Percentiles rank a stretch among this genome's conserved stretches.
phyloP scores from a whole-genome alignment of 2,329 filamentous ascomycete genomes.

The Cryphonectria radicalis region DNA sequence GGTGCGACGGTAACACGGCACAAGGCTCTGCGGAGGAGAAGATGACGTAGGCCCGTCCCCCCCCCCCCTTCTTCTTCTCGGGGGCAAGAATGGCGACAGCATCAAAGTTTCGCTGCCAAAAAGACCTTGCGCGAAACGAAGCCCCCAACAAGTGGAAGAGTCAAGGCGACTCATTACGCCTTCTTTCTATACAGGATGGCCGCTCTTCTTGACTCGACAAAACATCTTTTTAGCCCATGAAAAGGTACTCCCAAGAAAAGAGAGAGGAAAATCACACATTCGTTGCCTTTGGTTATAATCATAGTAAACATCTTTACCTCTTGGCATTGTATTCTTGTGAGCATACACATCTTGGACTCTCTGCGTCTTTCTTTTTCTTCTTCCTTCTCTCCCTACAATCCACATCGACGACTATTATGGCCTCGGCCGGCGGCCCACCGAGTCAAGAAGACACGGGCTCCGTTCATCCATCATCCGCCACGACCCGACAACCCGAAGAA shows the following conservation, averaged over 20 bases:
- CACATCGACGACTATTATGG: constrained; percentile 12
- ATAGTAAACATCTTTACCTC: neutral
- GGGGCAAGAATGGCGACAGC: constrained; percentile 2
- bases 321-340: neutral
- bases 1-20: constrained; percentile 7
- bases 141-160: neutral
- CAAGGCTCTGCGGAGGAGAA: constrained; percentile 10
- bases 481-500: neutral
- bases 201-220: neutral
- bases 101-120: constrained; percentile 2
- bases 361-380: neutral
- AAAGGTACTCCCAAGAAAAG: neutral
- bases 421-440: constrained; percentile 15
- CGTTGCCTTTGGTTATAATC: neutral
- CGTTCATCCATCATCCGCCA: constrained; percentile 14
- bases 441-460: constrained; percentile 9
- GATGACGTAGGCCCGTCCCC: constrained; percentile 20
- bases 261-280: neutral
- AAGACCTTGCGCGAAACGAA: neutral
- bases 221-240: neutral
- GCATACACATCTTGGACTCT: neutral
- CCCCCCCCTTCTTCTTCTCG: too few species aligned
- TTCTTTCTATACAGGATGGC: neutral
- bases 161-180: neutral
- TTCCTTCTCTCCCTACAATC: neutral